Base-by-base conservation (phyloP, 2,329 filamentous ascomycete genomes). In the Teratosphaeria pseudoeucalypti region DNA sequence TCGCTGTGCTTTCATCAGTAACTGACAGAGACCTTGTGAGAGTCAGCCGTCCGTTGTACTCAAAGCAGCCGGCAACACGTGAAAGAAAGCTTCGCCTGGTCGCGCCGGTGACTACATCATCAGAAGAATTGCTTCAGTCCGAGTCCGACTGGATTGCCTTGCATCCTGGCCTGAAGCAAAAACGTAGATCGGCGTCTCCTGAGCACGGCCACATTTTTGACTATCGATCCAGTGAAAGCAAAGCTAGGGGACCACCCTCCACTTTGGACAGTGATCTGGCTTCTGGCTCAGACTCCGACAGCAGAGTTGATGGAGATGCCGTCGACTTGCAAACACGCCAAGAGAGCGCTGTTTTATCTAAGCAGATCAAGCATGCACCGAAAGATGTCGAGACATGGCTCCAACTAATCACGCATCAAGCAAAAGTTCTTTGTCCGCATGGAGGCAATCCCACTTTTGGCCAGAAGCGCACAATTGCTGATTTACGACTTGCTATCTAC, bases 401-500 rank as follows among this genome's bases (percentile, higher is more conserved):
- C 16, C 79, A 83, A 43, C 78, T 96, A n/a, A 87, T 92, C 54
- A 76, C 85, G 7, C 85, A 95, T 62, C 52, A 54, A 34, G n/a
- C 26, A 34, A 54, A 54, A 54, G 52, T 29, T 6, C 12, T 34
- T 29, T 16, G 52, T 11, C 52, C 26, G 32, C 92, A 97, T 74
- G 85, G 90, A 62, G 72, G 74, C 2, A 77, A 95, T 58, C 75
- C 92, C 52, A 85, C 83, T 0, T 76, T 77, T 32, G 82, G 85
- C 2, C 88, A 94, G 68, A 76, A 78, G 56, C 81, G 81, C 62
- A 87, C 87, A 62, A 83, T 89, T 58, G 85, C 90, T 3, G 87
- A 94, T 63, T 84, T 96, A 58, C 92, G 90, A 64, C 76, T 95
- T 2, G 85, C 87, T 1, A 83, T 95, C 62, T 89, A 92, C 61